Conservation (phyloP, 257 asterid genomes). For the Scutellaria barbata region DNA sequence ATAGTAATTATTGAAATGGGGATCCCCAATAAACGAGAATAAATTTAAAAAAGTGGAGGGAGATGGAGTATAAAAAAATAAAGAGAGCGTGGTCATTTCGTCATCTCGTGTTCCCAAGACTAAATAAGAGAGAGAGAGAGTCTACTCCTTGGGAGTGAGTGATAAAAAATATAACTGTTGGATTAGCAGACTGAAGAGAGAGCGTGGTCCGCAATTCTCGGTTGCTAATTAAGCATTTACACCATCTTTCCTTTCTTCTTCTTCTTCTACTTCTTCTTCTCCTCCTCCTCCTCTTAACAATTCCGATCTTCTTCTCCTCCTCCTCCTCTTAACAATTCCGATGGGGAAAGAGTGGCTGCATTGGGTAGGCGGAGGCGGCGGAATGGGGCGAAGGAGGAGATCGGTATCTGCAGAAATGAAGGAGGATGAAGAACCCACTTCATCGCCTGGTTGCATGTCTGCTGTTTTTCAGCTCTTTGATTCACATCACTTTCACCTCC, state of each 20-base stretch:
- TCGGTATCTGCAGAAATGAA: constrained; percentile 15
- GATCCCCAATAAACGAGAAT: no score
- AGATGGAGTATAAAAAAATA: not conserved
- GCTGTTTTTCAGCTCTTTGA: constrained; percentile 79
- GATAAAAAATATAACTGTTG: constrained; percentile 38
- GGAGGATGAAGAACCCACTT: constrained; percentile 10
- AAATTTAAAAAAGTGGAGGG: not conserved
- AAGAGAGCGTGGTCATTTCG: constrained; percentile 52
- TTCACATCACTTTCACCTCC: constrained; percentile 55
- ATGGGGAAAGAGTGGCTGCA: constrained; percentile 87
- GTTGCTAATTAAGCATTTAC: not conserved
- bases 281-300: no score
- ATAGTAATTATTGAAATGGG: no score
- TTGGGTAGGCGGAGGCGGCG: constrained; percentile 53
- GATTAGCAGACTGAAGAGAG: no score
- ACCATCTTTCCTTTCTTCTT: not conserved
- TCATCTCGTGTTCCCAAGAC: constrained; percentile 56
- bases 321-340: no score
- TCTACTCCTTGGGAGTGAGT: constrained; percentile 69
- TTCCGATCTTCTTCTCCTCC: no score
- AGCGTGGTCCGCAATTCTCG: constrained; percentile 42
- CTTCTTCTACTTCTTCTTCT: not conserved
- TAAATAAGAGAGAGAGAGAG: constrained; percentile 17
- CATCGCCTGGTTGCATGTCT: constrained; percentile 82
- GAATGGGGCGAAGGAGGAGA: constrained; percentile 35